These are phyloP conservation scores for Termitomyces sp. DNA, from an alignment of 768 basidiomycete genomes.

Conservation along the genomic window DNA sequence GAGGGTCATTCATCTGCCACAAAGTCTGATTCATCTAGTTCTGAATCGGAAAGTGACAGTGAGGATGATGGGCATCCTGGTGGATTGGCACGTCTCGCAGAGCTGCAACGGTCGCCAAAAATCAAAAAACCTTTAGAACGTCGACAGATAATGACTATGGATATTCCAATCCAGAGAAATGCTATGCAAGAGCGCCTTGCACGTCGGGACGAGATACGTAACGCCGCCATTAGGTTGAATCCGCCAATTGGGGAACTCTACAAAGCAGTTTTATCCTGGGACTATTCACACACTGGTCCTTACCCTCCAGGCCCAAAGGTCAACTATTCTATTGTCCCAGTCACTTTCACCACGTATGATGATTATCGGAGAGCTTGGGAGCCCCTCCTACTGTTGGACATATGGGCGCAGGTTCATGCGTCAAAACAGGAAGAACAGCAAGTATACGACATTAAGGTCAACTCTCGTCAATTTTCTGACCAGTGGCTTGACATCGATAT, in stretches of 20 bases:
- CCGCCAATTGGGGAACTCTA: constrained; percentile 83
- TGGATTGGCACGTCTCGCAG: constrained; percentile 51
- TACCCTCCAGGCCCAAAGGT: constrained; percentile 54
- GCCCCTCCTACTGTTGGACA: constrained; percentile 83
- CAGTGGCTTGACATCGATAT: constrained; percentile 82
- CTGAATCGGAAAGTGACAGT: constrained; percentile 39
- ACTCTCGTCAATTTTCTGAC: constrained; percentile 67
- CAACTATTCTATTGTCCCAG: constrained; percentile 47
- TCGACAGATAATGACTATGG: constrained; percentile 61
- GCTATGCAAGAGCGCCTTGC: constrained; percentile 46
- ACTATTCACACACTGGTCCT: constrained; percentile 65
- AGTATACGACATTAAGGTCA: constrained; percentile 58
- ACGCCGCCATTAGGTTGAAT: constrained; percentile 64
- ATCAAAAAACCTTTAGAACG: constrained; percentile 54
- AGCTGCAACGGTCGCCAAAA: constrained; percentile 58
- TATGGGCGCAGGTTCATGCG: constrained; percentile 84
- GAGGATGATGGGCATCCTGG: constrained; percentile 45
- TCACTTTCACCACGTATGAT: constrained; percentile 56
- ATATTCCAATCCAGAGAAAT: constrained; percentile 43
- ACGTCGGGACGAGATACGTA: constrained; percentile 58
- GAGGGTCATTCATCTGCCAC: constrained; percentile 21
- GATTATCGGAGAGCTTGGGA: constrained; percentile 78
- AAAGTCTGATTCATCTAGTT: constrained; percentile 32
- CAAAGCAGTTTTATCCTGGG: constrained; percentile 79
- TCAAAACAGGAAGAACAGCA: constrained; percentile 66